phyloP scores from a whole-genome alignment of 768 basidiomycete genomes.

The Erythrobasidium yunnanense region DNA sequence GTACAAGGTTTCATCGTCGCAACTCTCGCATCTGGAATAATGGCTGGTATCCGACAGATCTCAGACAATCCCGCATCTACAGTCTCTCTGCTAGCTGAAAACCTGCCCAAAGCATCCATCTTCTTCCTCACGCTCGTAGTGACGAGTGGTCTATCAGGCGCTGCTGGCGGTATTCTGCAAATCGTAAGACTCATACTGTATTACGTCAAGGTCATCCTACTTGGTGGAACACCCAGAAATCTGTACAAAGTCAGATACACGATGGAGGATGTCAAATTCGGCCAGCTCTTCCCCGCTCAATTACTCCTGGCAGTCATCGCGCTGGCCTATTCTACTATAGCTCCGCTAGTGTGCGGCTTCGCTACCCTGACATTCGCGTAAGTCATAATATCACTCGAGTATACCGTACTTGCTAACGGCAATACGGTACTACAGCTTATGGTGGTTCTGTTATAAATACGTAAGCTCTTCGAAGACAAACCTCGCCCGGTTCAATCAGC shows the following conservation, averaged over 20 bases:
- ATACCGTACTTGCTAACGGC: no score
- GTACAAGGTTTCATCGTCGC: constrained; percentile 83
- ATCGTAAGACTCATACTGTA: constrained; percentile 66
- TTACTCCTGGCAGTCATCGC: constrained; percentile 69
- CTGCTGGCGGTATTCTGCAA: constrained; percentile 56
- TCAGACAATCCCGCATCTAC: constrained; percentile 58
- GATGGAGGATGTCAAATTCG: constrained; percentile 59
- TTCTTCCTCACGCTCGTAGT: constrained; percentile 85
- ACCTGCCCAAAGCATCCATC: constrained; percentile 70
- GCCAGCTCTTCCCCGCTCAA: constrained; percentile 56
- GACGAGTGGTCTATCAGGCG: background rate
- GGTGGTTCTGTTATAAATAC: constrained; percentile 46
- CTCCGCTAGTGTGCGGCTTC: constrained; percentile 30
- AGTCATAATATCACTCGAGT: no score
- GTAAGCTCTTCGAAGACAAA: constrained; percentile 32
- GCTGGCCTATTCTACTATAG: constrained; percentile 50
- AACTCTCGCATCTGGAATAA: constrained; percentile 57
- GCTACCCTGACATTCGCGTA: constrained; percentile 1
- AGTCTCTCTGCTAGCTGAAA: constrained; percentile 59
- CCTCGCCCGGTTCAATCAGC: no score
- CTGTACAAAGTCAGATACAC: constrained; percentile 73
- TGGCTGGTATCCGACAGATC: constrained; percentile 52
- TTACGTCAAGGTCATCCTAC: constrained; percentile 76
- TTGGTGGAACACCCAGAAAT: constrained; percentile 78
- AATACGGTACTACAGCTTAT: no score